Evolutionary conservation across 257 asterid species (phyloP).

Genomic region (Ehretia macrophylla): DNA sequence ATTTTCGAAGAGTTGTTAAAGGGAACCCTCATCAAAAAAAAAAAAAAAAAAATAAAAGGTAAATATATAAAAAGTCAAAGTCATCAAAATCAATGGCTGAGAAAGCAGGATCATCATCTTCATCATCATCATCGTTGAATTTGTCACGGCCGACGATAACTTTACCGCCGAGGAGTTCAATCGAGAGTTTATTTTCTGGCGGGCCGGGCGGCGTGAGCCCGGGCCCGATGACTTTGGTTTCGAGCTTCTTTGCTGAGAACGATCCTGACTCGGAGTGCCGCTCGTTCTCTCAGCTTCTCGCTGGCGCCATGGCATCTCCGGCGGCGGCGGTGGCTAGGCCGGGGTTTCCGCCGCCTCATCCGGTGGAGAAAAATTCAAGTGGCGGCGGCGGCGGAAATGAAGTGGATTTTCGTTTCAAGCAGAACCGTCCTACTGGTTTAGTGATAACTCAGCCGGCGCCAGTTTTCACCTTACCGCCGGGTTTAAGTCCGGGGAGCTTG

Average conservation of each 20-base stretch:
- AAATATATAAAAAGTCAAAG: slow-evolving; percentile 13
- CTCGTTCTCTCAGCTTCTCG: slow-evolving; percentile 78
- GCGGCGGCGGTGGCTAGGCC: slow-evolving; percentile 22
- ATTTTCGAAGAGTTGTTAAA: neutral
- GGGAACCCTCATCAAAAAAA: neutral
- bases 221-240: slow-evolving; percentile 71
- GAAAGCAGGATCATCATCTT: slow-evolving; percentile 35
- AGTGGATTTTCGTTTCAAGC: slow-evolving; percentile 41
- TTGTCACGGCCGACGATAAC: slow-evolving; percentile 44
- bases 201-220: slow-evolving; percentile 55
- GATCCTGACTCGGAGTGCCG: slow-evolving; percentile 63
- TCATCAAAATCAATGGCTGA: slow-evolving; percentile 41
- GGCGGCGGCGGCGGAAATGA: slow-evolving; percentile 18
- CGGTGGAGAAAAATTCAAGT: neutral
- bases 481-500: slow-evolving; percentile 66
- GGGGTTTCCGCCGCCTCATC: slow-evolving; percentile 12
- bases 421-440: slow-evolving; percentile 51
- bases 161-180: slow-evolving; percentile 46
- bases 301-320: slow-evolving; percentile 51
- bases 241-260: slow-evolving; percentile 66
- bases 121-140: slow-evolving; percentile 23
- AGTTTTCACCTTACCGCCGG: slow-evolving; percentile 64
- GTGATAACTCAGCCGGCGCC: slow-evolving; percentile 42
- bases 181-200: slow-evolving; percentile 41
- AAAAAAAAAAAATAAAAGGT: neutral